phyloP scores from a whole-genome alignment of 1,284 basidiomycete genomes.

The Afroboletus lepidellus region DNA sequence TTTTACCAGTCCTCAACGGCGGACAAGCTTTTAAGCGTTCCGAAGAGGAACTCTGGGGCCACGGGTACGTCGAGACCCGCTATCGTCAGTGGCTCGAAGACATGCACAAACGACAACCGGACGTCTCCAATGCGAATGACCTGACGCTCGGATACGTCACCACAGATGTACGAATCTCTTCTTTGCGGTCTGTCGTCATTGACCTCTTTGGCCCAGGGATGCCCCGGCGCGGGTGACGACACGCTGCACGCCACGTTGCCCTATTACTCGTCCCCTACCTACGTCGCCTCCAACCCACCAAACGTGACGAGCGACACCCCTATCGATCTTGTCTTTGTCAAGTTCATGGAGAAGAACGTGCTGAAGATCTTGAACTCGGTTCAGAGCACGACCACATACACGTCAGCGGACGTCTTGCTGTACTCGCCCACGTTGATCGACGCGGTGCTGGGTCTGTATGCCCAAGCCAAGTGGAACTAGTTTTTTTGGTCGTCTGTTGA shows the following conservation, averaged over 20 bases:
- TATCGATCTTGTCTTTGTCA: slow-evolving; percentile 69
- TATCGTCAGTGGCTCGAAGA: slow-evolving; percentile 56
- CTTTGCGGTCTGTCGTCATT: background rate
- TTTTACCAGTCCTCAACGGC: slow-evolving; percentile 55
- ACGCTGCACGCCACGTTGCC: slow-evolving; percentile 54
- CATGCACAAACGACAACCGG: slow-evolving; percentile 36
- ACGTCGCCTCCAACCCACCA: slow-evolving; percentile 57
- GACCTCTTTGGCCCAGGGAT: slow-evolving; percentile 41
- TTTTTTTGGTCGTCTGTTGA: too few species aligned
- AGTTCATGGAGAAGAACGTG: slow-evolving; percentile 59
- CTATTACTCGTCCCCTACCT: slow-evolving; percentile 53
- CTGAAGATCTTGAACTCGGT: slow-evolving; percentile 54
- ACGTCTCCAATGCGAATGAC: slow-evolving; percentile 36
- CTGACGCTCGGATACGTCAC: slow-evolving; percentile 76
- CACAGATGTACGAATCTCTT: slow-evolving; percentile 50
- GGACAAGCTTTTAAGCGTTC: slow-evolving; percentile 39
- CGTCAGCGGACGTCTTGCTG: slow-evolving; percentile 45
- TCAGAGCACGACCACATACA: slow-evolving; percentile 51
- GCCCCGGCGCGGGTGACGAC: slow-evolving; percentile 74
- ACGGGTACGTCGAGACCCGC: slow-evolving; percentile 50
- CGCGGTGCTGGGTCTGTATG: slow-evolving; percentile 59
- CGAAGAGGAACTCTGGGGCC: slow-evolving; percentile 41
- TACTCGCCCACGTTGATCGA: slow-evolving; percentile 55
- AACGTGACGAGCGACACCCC: slow-evolving; percentile 46
- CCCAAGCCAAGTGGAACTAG: slow-evolving; percentile 59